Evolutionary conservation across 169 alveolate species (phyloP).

Genomic region (Eimeria zaria): DNA sequence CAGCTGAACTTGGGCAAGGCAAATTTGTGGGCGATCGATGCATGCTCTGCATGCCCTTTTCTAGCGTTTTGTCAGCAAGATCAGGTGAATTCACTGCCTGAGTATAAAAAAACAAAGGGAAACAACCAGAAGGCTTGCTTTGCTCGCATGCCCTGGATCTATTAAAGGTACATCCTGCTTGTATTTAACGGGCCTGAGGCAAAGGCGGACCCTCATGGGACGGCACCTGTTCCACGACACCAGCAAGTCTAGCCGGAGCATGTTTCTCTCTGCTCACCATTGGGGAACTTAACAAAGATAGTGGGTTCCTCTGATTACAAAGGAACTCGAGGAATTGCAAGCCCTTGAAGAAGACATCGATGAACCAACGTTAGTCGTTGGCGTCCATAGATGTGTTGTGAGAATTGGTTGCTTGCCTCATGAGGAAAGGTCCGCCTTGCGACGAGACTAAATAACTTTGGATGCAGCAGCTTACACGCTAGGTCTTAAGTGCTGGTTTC

Average conservation of each 20-base stretch:
- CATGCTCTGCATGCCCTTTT: neutral
- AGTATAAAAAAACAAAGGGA: neutral
- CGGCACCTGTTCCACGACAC: neutral
- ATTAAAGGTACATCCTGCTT: neutral
- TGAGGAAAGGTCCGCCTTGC: neutral
- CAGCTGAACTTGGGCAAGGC: neutral
- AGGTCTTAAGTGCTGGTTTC: no score
- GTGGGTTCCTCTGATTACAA: neutral
- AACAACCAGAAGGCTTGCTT: neutral
- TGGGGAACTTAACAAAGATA: neutral
- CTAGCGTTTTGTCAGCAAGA: neutral
- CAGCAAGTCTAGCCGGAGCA: neutral
- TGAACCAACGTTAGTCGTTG: neutral
- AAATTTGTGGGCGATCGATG: neutral
- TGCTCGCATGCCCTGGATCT: neutral
- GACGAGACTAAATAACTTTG: neutral
- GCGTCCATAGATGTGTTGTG: neutral
- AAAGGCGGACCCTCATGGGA: neutral
- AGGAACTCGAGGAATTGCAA: no score
- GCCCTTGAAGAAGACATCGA: no score
- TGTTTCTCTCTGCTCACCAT: neutral
- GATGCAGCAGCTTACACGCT: neutral
- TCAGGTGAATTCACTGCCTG: neutral
- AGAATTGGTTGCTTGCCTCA: no score
- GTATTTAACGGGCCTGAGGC: neutral